phyloP scores from a whole-genome alignment of 78 protist genomes.

The Dictyostelium capitatum region DNA sequence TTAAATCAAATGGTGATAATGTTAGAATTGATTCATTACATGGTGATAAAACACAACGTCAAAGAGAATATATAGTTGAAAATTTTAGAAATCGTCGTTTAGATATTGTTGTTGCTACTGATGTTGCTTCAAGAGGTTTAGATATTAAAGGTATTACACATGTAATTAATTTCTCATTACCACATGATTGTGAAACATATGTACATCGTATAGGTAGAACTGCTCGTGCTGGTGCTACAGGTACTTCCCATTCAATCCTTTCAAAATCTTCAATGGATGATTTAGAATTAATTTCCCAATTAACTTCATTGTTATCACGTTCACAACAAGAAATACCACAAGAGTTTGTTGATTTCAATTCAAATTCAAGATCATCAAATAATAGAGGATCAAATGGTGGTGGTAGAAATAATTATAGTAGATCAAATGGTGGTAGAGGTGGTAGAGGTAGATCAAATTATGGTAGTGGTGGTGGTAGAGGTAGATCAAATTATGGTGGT shows the following conservation, averaged over 20 bases:
- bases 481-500: background rate
- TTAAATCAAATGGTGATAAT: conserved; percentile 64
- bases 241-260: conserved; percentile 94
- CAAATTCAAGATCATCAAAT: background rate
- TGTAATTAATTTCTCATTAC: conserved; percentile 99
- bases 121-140: conserved; percentile 98
- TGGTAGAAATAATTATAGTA: background rate
- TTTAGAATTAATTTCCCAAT: conserved; percentile 89
- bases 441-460: background rate
- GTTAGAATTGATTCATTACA: conserved; percentile 89
- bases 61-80: conserved; percentile 52
- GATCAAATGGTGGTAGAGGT: background rate
- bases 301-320: conserved; percentile 21
- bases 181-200: conserved; percentile 95
- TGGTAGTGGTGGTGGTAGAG: background rate
- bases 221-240: conserved; percentile 92
- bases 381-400: background rate
- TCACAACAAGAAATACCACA: conserved; percentile 37
- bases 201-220: conserved; percentile 96
- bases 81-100: conserved; percentile 27
- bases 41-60: conserved; percentile 94
- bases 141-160: conserved; percentile 96
- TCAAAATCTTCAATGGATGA: conserved; percentile 94
- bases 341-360: background rate
- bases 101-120: conserved; percentile 98